Evolutionary conservation across 345 rosid genomes (phyloP), one percentile per base, ranked within the genome.

Genomic region (Gossypioides kirkii): DNA sequence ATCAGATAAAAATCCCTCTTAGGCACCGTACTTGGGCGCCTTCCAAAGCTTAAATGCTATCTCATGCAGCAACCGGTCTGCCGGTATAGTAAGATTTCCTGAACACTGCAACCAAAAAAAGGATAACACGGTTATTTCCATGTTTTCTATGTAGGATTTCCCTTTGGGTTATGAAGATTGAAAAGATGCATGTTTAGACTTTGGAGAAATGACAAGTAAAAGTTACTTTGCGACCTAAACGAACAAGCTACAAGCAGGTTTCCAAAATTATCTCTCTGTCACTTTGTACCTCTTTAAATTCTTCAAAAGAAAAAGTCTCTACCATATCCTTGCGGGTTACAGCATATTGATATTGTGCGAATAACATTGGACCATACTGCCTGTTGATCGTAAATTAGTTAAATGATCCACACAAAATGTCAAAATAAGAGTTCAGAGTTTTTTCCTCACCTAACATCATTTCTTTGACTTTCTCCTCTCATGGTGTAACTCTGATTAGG

Each of bases 11-110:
- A 28, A 17, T 53, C 23, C 28, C 50, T 38, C 8, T 83, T 76
- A 95, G 7, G 99, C 98, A 73, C 99, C 99, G 76, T 95, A 95
- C 77, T 92, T 95, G n/a, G 99, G 97, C 46, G 98, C 98, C 80
- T 92, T 92, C 99, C 98, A 95, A 22, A 89, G 92, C 83, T 95
- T 95, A 79, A 95, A 95, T 26, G 99, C 99, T 45, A 95, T 84
- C 78, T 95, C 99, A n/a, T 95, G 94, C 78, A 95, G 77, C 77
- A 92, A 84, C 80, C 99, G 83, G 74, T 95, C 98, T 28, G 88
- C 99, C 10, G 98, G 98, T 83, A 95, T 88, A 66, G 79, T 90
- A 13, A 92, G 91, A 78, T 84, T 91, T 55, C 89, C 93, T 42
- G 90, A 88, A 52, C 26, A 80, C 99, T 95, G 87, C 73, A 47